Percentiles rank a stretch among this genome's conserved stretches.
These are phyloP conservation scores for Vanilla planifolia DNA, from an alignment of 106 monocot species.

Conservation along the genomic window DNA sequence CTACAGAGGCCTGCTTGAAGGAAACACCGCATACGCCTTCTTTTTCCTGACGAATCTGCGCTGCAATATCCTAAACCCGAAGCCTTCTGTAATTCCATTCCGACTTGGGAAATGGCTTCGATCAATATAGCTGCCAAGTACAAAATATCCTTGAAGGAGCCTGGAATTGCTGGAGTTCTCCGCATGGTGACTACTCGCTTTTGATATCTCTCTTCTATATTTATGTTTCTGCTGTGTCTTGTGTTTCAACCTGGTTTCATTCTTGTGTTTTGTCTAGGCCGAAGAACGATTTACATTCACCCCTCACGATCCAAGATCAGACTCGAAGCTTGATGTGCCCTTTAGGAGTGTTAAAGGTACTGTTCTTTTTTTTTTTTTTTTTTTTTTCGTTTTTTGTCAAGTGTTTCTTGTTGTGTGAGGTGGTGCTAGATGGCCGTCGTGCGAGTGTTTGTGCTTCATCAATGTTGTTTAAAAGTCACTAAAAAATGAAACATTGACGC, in stretches of 20 bases:
- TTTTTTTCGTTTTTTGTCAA: no score
- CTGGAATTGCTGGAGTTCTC: slow-evolving; percentile 71
- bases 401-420: no score
- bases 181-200: slow-evolving; percentile 41
- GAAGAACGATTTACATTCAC: slow-evolving; percentile 68
- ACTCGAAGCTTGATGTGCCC: slow-evolving; percentile 59
- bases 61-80: not conserved
- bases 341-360: slow-evolving; percentile 87
- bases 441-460: no score
- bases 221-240: not conserved
- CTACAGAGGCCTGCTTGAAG: no score
- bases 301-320: slow-evolving; percentile 74
- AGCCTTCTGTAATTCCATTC: not conserved
- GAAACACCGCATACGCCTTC: no score
- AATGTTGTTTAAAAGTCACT: no score
- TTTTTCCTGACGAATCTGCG: no score
- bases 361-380: not conserved
- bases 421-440: no score
- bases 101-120: slow-evolving; percentile 28
- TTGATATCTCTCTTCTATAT: not conserved
- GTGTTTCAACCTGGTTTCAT: not conserved
- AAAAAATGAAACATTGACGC: no score
- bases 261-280: slow-evolving; percentile 39
- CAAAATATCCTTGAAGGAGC: slow-evolving; percentile 72
- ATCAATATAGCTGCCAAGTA: slow-evolving; percentile 56